Conservation (phyloP, 176 grass and related monocot genomes). For the Oropetium thomaeum region DNA sequence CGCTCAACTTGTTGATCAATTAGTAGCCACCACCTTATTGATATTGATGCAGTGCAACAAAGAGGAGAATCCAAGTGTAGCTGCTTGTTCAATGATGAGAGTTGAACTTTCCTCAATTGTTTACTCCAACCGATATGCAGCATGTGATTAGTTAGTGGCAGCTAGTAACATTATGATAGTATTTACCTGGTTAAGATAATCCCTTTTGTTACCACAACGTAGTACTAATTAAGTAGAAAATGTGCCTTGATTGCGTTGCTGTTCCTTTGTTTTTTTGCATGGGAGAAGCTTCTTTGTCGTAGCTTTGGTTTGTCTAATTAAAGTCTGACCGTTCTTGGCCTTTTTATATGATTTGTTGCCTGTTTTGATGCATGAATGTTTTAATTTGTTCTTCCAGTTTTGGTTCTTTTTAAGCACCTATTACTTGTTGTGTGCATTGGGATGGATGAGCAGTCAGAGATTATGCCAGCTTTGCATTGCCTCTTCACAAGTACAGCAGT, state of each 20-base stretch:
- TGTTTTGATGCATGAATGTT: conserved; percentile 26
- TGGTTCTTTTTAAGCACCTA: conserved; percentile 41
- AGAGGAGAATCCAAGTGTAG: conserved; percentile 36
- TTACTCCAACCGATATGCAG: conserved; percentile 28
- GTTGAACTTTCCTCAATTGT: background rate
- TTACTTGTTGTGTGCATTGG: conserved; percentile 24
- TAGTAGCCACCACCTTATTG: background rate
- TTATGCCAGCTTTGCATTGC: conserved; percentile 17
- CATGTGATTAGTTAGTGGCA: conserved; percentile 30
- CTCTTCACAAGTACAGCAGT: conserved; percentile 29
- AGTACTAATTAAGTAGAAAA: conserved; percentile 1
- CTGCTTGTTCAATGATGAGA: conserved; percentile 30
- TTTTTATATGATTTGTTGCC: conserved; percentile 52
- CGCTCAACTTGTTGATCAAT: conserved; percentile 7
- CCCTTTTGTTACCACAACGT: conserved; percentile 1
- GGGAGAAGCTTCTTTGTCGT: conserved; percentile 55
- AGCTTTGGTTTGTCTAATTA: conserved; percentile 35
- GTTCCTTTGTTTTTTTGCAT: conserved; percentile 36
- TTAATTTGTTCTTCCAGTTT: conserved; percentile 24
- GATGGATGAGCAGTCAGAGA: conserved; percentile 41
- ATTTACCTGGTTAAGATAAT: background rate
- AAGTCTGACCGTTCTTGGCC: conserved; percentile 28
- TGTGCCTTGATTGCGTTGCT: background rate
- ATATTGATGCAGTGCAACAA: conserved; percentile 43
- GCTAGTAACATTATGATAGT: background rate